Percentiles rank a stretch among this genome's conserved stretches.
Conservation (phyloP, 2,329 filamentous ascomycete species). For the Trichoderma oligosporum region DNA sequence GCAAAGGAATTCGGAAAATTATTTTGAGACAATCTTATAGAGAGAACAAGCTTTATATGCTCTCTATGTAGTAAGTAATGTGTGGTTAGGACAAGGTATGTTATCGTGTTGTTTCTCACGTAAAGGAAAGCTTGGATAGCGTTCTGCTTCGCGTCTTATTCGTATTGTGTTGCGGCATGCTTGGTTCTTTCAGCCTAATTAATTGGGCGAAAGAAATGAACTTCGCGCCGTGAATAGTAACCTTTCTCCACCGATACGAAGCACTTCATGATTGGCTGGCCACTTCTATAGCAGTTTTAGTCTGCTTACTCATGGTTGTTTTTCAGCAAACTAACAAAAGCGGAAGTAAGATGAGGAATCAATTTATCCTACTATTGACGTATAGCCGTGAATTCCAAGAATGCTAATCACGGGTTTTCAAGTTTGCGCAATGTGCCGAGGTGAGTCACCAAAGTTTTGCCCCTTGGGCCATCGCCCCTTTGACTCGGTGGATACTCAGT, state of each 20-base stretch:
- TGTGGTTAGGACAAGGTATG: too few species aligned
- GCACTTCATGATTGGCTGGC: too few species aligned
- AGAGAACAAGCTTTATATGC: too few species aligned
- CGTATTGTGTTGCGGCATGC: background rate
- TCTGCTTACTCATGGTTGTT: background rate
- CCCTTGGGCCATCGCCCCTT: background rate
- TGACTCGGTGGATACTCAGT: background rate
- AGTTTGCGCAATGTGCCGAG: too few species aligned
- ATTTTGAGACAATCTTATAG: too few species aligned
- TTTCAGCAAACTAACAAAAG: background rate
- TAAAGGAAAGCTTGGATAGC: background rate
- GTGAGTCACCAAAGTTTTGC: background rate
- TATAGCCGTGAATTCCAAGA: background rate
- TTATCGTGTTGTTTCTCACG: background rate
- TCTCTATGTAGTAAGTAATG: too few species aligned
- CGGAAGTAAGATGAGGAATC: slow-evolving; percentile 7
- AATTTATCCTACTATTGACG: background rate
- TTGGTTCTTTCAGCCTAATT: background rate
- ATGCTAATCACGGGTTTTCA: background rate
- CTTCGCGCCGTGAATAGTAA: too few species aligned
- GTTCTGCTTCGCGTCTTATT: background rate
- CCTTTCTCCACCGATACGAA: too few species aligned
- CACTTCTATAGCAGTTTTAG: too few species aligned
- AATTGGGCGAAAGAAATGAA: too few species aligned
- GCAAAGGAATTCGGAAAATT: too few species aligned